Evolutionary conservation across 768 basidiomycete genomes (phyloP), one percentile per base, ranked within the genome.

Genomic region (Leccinellum luteum): DNA sequence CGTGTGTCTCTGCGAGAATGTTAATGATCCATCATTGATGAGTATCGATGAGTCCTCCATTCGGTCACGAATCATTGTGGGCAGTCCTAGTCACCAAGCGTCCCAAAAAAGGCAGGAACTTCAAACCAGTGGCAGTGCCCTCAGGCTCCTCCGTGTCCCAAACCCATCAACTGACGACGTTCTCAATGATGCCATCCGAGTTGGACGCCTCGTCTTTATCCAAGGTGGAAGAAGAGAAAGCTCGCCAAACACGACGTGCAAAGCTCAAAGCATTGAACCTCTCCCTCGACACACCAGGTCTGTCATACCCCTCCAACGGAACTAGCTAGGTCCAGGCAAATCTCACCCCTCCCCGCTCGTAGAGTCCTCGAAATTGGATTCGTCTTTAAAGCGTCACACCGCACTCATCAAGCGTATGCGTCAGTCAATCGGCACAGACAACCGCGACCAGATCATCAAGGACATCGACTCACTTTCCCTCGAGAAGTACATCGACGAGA

Each of bases 401-500:
- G 92, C 94, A 6, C 82, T 98, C 60, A 94, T 97, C 62, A 98
- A 96, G 73, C 88, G 91, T 47, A 89, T 98, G 65, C 85, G 89
- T 48, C 92, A 89, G 68, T 91, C 92, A 17, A 80, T 98, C 66
- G 90, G 88, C 15, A 69, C 80, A 38, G 92, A 94, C 64, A 88
- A 92, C 69, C 83, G 81, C 48, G 92, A 94, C 64, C 87, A 92
- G 66, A 86, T 96, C 58, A 75, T 97, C 63, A 98, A 94, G 73
- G 97, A 99, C 66, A 86, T 97, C 61, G 89, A 94, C 60, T 81
- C 89, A 0, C 80, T 99, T 54, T 87, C 92, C 2, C 79, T 99
- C 56, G 94, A 94, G 76, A 98, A 97, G 74, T 98, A 99, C 70
- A 80, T 95, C 49, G 95, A 97, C 67, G 97, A 99, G 74, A 88